Conservation (phyloP, 495 filamentous ascomycete genomes). For the Aspergillus olivimuriae region DNA sequence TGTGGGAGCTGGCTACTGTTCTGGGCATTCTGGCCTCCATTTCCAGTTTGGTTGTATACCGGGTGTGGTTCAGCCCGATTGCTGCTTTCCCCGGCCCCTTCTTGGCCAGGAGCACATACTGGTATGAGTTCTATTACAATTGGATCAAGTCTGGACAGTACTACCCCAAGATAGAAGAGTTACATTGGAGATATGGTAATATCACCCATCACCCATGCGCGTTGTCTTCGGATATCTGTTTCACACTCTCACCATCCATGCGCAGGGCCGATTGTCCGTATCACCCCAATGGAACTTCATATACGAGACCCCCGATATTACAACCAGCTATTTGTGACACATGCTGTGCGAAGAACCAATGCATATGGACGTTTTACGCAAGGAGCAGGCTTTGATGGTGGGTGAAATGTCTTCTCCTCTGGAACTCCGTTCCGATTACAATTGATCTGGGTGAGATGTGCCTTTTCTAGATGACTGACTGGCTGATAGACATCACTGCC, state of each 20-base stretch:
- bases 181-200: conserved; percentile 35
- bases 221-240: neutral
- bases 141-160: conserved; percentile 34
- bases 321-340: conserved; percentile 16
- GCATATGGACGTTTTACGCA: conserved; percentile 3
- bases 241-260: neutral
- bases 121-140: conserved; percentile 44
- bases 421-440: neutral
- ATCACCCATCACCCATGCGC: neutral
- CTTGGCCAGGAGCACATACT: conserved; percentile 18
- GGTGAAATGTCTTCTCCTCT: neutral
- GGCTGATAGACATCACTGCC: neutral
- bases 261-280: conserved; percentile 26
- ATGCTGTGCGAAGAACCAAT: conserved; percentile 5
- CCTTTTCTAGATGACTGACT: neutral
- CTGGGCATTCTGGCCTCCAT: neutral
- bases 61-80: conserved; percentile 5
- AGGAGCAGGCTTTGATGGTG: conserved; percentile 9
- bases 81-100: conserved; percentile 6
- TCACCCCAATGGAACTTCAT: conserved; percentile 27
- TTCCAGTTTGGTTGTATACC: conserved; percentile 1
- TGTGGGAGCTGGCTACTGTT: neutral
- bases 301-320: conserved; percentile 25
- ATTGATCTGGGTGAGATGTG: neutral
- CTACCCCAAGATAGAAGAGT: conserved; percentile 26